phyloP scores from a whole-genome alignment of 495 filamentous ascomycete species.

The Penicillium verhagenii region DNA sequence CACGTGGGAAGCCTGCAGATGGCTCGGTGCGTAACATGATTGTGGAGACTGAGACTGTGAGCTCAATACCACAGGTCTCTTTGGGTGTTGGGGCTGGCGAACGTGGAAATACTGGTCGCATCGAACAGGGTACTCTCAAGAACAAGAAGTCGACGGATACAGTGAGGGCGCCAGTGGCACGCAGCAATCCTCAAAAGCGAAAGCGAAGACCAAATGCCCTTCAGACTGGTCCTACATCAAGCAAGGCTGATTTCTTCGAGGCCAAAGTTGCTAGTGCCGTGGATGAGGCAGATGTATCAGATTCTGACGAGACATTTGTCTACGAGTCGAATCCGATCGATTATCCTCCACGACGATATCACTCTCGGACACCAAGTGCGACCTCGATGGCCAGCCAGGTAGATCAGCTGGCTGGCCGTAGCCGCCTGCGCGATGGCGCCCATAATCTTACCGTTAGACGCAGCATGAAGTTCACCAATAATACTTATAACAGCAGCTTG shows the following conservation, averaged over 20 bases:
- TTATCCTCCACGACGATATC: conserved; percentile 69
- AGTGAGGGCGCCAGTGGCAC: conserved; percentile 87
- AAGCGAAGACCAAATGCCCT: conserved; percentile 66
- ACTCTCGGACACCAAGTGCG: conserved; percentile 92
- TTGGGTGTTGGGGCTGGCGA: conserved; percentile 66
- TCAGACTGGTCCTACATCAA: conserved; percentile 63
- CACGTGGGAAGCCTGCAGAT: conserved; percentile 63
- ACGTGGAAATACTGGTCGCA: conserved; percentile 51
- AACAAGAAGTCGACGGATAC: conserved; percentile 89
- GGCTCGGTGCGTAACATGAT: conserved; percentile 89
- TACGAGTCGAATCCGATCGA: conserved; percentile 98
- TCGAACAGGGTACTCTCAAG: conserved; percentile 70
- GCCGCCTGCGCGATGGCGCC: conserved; percentile 63
- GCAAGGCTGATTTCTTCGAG: conserved; percentile 98
- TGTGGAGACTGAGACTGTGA: conserved; percentile 95
- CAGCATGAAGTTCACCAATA: conserved; percentile 98
- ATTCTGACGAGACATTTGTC: conserved; percentile 97
- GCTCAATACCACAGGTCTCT: conserved; percentile 85
- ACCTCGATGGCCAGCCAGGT: conserved; percentile 84
- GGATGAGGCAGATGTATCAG: conserved; percentile 88
- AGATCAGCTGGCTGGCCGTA: conserved; percentile 64
- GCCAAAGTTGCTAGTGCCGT: conserved; percentile 93
- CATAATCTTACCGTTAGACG: conserved; percentile 75
- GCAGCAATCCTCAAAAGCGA: conserved; percentile 55
- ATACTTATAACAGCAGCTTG: conserved; percentile 60